Conservation (phyloP, 2,329 filamentous ascomycete species). For the Amauroascus verrucosus region DNA sequence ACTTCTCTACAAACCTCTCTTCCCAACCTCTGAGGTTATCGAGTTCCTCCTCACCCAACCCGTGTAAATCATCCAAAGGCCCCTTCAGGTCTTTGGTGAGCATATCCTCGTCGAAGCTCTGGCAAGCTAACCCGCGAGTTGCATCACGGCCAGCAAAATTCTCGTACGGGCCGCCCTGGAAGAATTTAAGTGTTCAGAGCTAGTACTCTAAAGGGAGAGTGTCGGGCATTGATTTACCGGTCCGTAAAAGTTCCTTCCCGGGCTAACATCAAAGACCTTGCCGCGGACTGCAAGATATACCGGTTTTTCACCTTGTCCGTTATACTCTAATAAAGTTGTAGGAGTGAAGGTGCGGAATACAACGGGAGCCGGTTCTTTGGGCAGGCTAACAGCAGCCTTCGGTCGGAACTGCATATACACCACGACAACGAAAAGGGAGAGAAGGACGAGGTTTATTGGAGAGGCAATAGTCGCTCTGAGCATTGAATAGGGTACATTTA, state of each 20-base stretch:
- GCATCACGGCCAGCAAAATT: slow-evolving; percentile 95
- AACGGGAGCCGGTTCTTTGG: slow-evolving; percentile 52
- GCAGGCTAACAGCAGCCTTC: slow-evolving; percentile 42
- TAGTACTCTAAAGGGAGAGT: not conserved
- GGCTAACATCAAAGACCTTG: slow-evolving; percentile 78
- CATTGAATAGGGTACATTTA: slow-evolving; percentile 1
- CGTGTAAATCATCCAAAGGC: slow-evolving; percentile 65
- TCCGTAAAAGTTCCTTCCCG: slow-evolving; percentile 88
- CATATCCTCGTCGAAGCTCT: slow-evolving; percentile 93
- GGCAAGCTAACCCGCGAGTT: slow-evolving; percentile 72
- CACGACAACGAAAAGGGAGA: slow-evolving; percentile 48
- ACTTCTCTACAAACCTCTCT: slow-evolving; percentile 86
- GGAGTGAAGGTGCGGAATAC: slow-evolving; percentile 81
- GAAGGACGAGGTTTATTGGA: slow-evolving; percentile 52
- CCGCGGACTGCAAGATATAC: slow-evolving; percentile 90
- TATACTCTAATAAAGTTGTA: slow-evolving; percentile 74
- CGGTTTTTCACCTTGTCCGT: slow-evolving; percentile 61
- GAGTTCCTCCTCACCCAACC: slow-evolving; percentile 62
- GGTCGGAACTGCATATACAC: slow-evolving; percentile 52
- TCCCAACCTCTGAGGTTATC: slow-evolving; percentile 86
- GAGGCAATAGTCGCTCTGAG: slow-evolving; percentile 46
- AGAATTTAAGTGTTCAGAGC: not conserved
- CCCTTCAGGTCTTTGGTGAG: slow-evolving; percentile 81
- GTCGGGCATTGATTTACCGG: slow-evolving; percentile 39
- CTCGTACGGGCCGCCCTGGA: slow-evolving; percentile 70